Evolutionary conservation across 306 rosid species (phyloP).

Genomic region (Quercus agrifolia): DNA sequence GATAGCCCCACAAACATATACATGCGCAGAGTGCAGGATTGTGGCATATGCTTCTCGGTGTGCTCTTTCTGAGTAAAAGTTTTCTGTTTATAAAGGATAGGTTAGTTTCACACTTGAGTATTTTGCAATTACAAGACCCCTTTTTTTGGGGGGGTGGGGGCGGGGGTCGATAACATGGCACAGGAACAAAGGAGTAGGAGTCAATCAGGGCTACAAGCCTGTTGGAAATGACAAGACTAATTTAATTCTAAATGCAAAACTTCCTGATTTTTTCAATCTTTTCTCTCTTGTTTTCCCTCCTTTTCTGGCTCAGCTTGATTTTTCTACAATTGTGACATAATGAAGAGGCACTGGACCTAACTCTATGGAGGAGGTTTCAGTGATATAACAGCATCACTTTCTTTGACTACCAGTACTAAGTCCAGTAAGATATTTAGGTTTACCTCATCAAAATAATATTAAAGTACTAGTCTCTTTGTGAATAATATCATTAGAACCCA

Average conservation of each 20-base stretch:
- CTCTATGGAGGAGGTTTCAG: background rate
- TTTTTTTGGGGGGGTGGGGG: no score
- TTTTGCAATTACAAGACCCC: background rate
- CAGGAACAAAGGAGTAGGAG: no score
- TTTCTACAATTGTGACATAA: background rate
- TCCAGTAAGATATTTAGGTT: background rate
- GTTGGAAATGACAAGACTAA: no score
- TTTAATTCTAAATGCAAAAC: background rate
- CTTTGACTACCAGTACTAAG: background rate
- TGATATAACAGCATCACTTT: background rate
- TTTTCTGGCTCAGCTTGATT: background rate
- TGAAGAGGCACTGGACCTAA: background rate
- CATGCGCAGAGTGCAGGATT: conserved; percentile 77
- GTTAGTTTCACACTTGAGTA: conserved; percentile 19
- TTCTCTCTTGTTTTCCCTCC: background rate
- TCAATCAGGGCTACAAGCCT: no score
- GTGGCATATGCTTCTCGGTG: conserved; percentile 86
- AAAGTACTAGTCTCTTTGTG: background rate
- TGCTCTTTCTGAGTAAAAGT: conserved; percentile 55
- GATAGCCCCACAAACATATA: conserved; percentile 91
- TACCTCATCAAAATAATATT: background rate
- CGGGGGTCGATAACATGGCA: no score
- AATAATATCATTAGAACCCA: background rate
- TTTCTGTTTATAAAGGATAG: conserved; percentile 42
- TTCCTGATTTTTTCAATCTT: background rate